Conservation (phyloP, 805 yeast species). For the Dipodascopsis uninucleata region DNA sequence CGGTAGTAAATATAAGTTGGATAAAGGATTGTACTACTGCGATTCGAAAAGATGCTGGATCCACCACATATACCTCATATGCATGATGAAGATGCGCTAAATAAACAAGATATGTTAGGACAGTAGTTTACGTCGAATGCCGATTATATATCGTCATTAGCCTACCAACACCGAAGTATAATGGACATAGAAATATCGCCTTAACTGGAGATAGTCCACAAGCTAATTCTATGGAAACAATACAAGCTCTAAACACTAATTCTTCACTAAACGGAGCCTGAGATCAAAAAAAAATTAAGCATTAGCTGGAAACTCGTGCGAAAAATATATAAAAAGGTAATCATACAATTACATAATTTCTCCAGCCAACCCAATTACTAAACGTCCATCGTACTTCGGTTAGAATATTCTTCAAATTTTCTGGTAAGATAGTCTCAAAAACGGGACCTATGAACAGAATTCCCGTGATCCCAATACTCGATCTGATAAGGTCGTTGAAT, state of each 20-base stretch:
- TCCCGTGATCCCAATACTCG: conserved; percentile 31
- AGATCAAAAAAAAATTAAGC: too few species aligned
- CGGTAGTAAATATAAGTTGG: conserved; percentile 62
- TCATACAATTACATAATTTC: conserved; percentile 25
- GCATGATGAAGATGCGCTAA: conserved; percentile 76
- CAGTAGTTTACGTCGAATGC: background rate
- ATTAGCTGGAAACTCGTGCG: too few species aligned
- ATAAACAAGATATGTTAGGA: background rate
- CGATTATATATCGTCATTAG: background rate
- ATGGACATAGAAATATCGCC: conserved; percentile 48
- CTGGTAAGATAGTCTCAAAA: conserved; percentile 36
- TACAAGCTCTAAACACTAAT: conserved; percentile 56
- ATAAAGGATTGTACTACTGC: conserved; percentile 43
- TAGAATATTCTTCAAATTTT: conserved; percentile 18
- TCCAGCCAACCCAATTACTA: conserved; percentile 10
- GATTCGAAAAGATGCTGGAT: conserved; percentile 30
- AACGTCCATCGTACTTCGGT: conserved; percentile 1
- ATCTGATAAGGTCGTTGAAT: background rate
- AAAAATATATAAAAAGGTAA: too few species aligned
- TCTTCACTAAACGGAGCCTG: conserved; percentile 78
- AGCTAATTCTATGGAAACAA: conserved; percentile 37
- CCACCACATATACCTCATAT: conserved; percentile 41
- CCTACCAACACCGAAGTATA: conserved; percentile 55
- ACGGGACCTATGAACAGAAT: conserved; percentile 51
- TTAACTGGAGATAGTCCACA: conserved; percentile 26